Evolutionary conservation across 164 flowering plant genomes (phyloP).

Genomic region (Tetracentron sinense): DNA sequence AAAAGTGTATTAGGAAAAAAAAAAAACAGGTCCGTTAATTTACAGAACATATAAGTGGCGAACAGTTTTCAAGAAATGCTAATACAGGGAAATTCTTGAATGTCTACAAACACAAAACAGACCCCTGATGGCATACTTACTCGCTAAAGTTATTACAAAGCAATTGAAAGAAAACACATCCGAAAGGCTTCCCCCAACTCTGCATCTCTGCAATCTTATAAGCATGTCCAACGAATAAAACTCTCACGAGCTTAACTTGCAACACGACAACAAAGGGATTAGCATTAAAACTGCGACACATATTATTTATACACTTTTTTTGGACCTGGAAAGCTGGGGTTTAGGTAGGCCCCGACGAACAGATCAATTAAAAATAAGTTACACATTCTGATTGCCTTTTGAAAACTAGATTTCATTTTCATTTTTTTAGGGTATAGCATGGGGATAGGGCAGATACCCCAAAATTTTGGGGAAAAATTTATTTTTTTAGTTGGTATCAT

Average conservation of each 20-base stretch:
- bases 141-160: slow-evolving; percentile 3
- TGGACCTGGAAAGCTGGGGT: too few relatives aligned
- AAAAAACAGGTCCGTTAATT: background rate
- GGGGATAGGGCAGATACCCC: too few relatives aligned
- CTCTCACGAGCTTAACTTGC: background rate
- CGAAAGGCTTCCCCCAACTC: slow-evolving; percentile 8
- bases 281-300: too few relatives aligned
- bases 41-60: background rate
- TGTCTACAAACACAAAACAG: background rate
- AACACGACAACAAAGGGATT: background rate
- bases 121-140: slow-evolving; percentile 8
- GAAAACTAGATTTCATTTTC: too few relatives aligned
- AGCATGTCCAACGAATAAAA: background rate
- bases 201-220: slow-evolving; percentile 20
- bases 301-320: too few relatives aligned
- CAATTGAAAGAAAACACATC: slow-evolving; percentile 1
- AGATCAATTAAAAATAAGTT: too few relatives aligned
- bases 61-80: background rate
- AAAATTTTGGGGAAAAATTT: too few relatives aligned
- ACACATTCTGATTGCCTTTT: too few relatives aligned
- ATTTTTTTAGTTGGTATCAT: too few relatives aligned
- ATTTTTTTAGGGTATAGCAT: too few relatives aligned
- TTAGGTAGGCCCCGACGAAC: too few relatives aligned
- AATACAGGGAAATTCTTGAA: background rate
- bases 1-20: slow-evolving; percentile 1